A percentile compares a stretch with the other conserved stretches of the same genome.
Evolutionary conservation across 306 rosid species (phyloP).

Genomic region (Macrotyloma uniflorum): DNA sequence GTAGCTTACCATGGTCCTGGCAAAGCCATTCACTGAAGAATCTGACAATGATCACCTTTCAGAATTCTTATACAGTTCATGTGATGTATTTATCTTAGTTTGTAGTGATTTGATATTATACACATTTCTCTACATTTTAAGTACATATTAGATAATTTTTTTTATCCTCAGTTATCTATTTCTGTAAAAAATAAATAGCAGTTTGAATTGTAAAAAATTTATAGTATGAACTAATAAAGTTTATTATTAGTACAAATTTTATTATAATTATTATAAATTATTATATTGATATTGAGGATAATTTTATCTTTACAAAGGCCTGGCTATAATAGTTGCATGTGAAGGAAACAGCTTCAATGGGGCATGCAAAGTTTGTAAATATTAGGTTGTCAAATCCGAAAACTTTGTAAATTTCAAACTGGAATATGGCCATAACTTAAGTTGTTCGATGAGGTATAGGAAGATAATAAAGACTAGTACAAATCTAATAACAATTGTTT

Average conservation of each 20-base stretch:
- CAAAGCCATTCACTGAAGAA: slow-evolving; percentile 1
- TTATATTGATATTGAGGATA: too few species aligned
- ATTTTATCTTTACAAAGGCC: too few species aligned
- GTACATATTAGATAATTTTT: not conserved
- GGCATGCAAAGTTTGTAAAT: slow-evolving; percentile 1
- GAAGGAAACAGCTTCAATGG: not conserved
- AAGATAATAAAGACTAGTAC: not conserved
- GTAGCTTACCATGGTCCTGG: not conserved
- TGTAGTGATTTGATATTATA: slow-evolving; percentile 22
- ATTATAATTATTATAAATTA: not conserved
- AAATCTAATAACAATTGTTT: not conserved
- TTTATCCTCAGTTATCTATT: slow-evolving; percentile 4
- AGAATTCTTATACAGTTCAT: slow-evolving; percentile 31
- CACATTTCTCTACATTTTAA: slow-evolving; percentile 10
- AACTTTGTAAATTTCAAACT: not conserved
- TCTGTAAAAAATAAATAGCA: not conserved
- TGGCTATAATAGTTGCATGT: slow-evolving; percentile 8
- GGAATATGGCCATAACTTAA: slow-evolving; percentile 12
- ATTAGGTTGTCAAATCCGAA: not conserved
- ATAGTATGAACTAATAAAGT: not conserved
- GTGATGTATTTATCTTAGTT: slow-evolving; percentile 30
- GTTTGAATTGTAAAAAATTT: not conserved
- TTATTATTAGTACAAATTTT: not conserved
- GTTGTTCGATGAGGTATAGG: not conserved
- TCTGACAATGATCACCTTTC: not conserved